Conservation (phyloP, 441 rosid genomes). For the Gossypium trilobum region DNA sequence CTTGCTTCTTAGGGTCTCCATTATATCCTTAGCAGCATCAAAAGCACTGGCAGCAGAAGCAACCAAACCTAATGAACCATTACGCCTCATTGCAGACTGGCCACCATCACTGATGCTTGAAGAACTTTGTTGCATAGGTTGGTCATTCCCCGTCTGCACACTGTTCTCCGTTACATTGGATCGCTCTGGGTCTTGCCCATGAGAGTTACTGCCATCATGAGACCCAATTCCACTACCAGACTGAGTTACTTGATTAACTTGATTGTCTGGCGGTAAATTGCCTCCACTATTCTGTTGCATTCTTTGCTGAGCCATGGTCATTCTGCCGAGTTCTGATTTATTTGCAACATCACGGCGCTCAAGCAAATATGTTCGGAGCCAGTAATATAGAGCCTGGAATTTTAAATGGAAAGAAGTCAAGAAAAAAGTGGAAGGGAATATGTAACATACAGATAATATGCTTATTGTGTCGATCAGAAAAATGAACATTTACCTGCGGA, state of each 20-base stretch:
- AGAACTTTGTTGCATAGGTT: slow-evolving; percentile 62
- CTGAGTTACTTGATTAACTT: slow-evolving; percentile 53
- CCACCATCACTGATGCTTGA: slow-evolving; percentile 51
- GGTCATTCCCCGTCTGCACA: slow-evolving; percentile 57
- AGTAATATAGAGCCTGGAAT: slow-evolving; percentile 84
- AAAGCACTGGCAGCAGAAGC: slow-evolving; percentile 85
- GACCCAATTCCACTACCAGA: slow-evolving; percentile 50
- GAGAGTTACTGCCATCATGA: slow-evolving; percentile 66
- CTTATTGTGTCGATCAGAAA: background rate
- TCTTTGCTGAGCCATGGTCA: slow-evolving; percentile 82
- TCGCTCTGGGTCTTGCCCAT: slow-evolving; percentile 78
- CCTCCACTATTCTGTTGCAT: slow-evolving; percentile 67
- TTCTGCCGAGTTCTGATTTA: slow-evolving; percentile 68
- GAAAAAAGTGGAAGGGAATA: slow-evolving; percentile 17
- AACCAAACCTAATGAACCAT: slow-evolving; percentile 51
- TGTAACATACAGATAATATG: background rate
- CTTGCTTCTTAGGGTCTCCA: slow-evolving; percentile 95
- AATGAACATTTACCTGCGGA: slow-evolving; percentile 59
- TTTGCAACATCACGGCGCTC: slow-evolving; percentile 95
- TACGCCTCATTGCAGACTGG: slow-evolving; percentile 57
- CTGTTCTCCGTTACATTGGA: slow-evolving; percentile 42
- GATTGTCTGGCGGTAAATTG: slow-evolving; percentile 50
- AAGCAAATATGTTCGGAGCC: slow-evolving; percentile 95
- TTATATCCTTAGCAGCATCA: slow-evolving; percentile 94
- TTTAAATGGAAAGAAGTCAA: slow-evolving; percentile 15